Percentiles rank a stretch among this genome's conserved stretches.
These are phyloP conservation scores for Talaromyces marneffei DNA, from an alignment of 2,329 filamentous ascomycete species.

Conservation along the genomic window DNA sequence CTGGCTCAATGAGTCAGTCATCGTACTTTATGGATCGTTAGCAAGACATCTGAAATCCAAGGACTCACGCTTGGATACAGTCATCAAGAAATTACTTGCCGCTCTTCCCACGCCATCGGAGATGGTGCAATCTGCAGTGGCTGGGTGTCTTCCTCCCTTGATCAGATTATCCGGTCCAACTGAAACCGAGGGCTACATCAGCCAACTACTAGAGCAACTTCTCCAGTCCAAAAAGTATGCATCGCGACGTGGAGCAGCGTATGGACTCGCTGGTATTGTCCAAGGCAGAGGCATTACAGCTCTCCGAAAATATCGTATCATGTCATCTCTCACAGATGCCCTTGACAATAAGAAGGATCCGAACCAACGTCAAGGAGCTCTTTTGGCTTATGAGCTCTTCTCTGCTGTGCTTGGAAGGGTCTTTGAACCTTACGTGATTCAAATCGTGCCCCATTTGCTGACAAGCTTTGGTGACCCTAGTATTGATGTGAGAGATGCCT, in stretches of 20 bases:
- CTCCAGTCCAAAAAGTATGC: conserved; percentile 86
- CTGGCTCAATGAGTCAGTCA: conserved; percentile 90
- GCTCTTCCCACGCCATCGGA: conserved; percentile 94
- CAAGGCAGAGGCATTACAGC: conserved; percentile 78
- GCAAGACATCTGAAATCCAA: conserved; percentile 78
- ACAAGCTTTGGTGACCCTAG: conserved; percentile 83
- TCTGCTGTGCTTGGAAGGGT: conserved; percentile 78
- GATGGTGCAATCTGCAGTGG: conserved; percentile 92
- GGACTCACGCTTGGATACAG: conserved; percentile 81
- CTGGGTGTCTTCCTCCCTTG: conserved; percentile 88
- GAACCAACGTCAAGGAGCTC: conserved; percentile 79
- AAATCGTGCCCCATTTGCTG: conserved; percentile 86
- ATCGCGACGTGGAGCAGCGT: conserved; percentile 85
- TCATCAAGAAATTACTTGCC: conserved; percentile 76
- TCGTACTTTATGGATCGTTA: conserved; percentile 93
- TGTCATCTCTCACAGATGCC: conserved; percentile 72
- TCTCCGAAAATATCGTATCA: conserved; percentile 77
- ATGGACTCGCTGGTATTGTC: conserved; percentile 86
- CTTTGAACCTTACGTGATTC: conserved; percentile 95
- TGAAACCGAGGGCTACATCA: conserved; percentile 74
- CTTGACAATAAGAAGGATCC: conserved; percentile 94
- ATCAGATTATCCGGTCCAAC: conserved; percentile 69
- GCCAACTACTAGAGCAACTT: conserved; percentile 74
- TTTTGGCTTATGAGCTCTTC: conserved; percentile 85
- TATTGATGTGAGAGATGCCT: conserved; percentile 84